Percentiles rank a stretch among this genome's conserved stretches.
Conservation (phyloP, 83 land plant species). For the Thuja plicata region DNA sequence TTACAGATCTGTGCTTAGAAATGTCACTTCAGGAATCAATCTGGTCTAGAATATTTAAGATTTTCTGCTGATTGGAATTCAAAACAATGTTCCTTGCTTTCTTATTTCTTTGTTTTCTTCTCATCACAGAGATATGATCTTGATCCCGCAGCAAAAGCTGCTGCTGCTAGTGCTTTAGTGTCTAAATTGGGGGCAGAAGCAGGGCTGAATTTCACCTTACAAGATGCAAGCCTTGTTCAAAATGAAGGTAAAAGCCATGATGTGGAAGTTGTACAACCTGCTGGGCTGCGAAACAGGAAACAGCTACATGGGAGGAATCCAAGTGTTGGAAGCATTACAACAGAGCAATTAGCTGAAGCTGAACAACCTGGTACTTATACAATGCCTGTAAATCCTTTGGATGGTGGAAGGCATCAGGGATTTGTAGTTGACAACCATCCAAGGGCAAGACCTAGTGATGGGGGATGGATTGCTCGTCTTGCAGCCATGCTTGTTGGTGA, state of each 20-base stretch:
- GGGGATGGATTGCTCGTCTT: constrained; percentile 88
- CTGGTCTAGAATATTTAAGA: background rate
- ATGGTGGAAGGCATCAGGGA: constrained; percentile 30
- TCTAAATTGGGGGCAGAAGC: constrained; percentile 90
- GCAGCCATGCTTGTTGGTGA: constrained; percentile 99
- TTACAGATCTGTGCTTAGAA: background rate
- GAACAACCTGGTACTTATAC: constrained; percentile 20
- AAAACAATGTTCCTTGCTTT: too few species aligned
- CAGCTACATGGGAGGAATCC: constrained; percentile 28
- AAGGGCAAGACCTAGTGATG: constrained; percentile 38
- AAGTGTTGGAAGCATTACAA: constrained; percentile 31
- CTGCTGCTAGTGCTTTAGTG: constrained; percentile 91
- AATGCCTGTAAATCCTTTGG: constrained; percentile 3
- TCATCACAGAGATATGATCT: constrained; percentile 78
- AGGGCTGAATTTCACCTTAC: constrained; percentile 73
- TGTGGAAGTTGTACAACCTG: constrained; percentile 38
- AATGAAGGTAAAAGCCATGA: constrained; percentile 57
- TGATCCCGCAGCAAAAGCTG: constrained; percentile 96
- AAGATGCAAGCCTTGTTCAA: constrained; percentile 28
- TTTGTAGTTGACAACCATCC: constrained; percentile 46
- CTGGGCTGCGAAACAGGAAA: constrained; percentile 80
- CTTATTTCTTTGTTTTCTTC: background rate
- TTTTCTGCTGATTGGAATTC: too few species aligned
- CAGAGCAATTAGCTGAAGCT: constrained; percentile 21
- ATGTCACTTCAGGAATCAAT: background rate